Conservation (phyloP, 1,284 basidiomycete genomes). For the Sutorius eximius region DNA sequence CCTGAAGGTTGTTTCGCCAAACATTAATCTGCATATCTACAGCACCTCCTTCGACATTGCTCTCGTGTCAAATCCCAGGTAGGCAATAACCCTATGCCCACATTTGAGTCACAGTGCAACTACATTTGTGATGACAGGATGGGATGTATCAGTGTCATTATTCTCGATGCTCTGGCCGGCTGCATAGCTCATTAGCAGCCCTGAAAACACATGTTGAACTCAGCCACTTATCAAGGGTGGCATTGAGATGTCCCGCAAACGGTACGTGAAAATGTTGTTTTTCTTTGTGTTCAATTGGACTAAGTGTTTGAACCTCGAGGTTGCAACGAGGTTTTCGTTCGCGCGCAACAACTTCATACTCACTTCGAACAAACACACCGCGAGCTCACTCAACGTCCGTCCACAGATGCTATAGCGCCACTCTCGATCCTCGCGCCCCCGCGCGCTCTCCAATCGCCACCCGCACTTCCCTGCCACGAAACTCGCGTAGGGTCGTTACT, state of each 20-base stretch:
- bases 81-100: neutral
- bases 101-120: neutral
- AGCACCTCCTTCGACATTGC: constrained; percentile 33
- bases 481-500: constrained; percentile 4
- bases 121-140: constrained; percentile 17
- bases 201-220: constrained; percentile 31
- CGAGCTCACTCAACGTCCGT: constrained; percentile 15
- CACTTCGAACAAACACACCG: constrained; percentile 27
- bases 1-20: neutral
- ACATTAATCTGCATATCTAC: constrained; percentile 9
- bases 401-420: constrained; percentile 17
- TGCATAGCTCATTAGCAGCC: constrained; percentile 19
- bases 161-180: constrained; percentile 31
- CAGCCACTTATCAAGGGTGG: constrained; percentile 31
- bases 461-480: constrained; percentile 16
- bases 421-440: constrained; percentile 24
- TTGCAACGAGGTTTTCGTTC: constrained; percentile 28
- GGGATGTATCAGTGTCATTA: constrained; percentile 29
- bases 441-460: constrained; percentile 14
- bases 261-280: constrained; percentile 15
- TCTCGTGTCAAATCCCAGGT: constrained; percentile 19
- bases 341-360: constrained; percentile 25
- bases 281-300: neutral
- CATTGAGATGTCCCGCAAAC: constrained; percentile 24
- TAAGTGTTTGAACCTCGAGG: constrained; percentile 13